phyloP scores from a whole-genome alignment of 768 basidiomycete species.

The Amanita rubescens region DNA sequence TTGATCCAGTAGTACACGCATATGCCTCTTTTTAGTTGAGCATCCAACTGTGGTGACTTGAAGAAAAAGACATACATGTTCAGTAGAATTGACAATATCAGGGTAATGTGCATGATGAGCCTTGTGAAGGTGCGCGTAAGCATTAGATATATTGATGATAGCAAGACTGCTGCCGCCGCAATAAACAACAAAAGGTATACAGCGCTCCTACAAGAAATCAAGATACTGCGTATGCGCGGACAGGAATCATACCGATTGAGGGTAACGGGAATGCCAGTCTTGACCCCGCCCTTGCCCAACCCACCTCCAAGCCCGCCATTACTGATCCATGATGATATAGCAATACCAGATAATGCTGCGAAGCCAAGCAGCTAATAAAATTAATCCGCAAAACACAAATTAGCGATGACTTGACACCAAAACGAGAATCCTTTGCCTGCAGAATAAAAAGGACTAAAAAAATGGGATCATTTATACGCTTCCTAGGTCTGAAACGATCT shows the following conservation, averaged over 20 bases:
- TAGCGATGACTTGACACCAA: neutral
- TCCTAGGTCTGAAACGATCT: slow-evolving; percentile 62
- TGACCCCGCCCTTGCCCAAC: slow-evolving; percentile 48
- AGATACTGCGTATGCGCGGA: neutral
- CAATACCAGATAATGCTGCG: slow-evolving; percentile 58
- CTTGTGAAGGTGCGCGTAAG: slow-evolving; percentile 67
- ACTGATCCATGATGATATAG: slow-evolving; percentile 53
- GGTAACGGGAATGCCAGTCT: slow-evolving; percentile 52
- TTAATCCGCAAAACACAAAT: neutral
- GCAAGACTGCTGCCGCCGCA: slow-evolving; percentile 55
- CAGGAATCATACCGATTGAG: slow-evolving; percentile 48
- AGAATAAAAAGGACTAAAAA: slow-evolving; percentile 67
- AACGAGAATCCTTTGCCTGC: slow-evolving; percentile 35
- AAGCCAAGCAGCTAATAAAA: slow-evolving; percentile 53
- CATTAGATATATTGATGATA: slow-evolving; percentile 63
- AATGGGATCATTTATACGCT: slow-evolving; percentile 63
- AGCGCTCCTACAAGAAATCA: slow-evolving; percentile 45
- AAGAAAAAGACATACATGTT: slow-evolving; percentile 45
- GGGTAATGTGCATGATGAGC: slow-evolving; percentile 70
- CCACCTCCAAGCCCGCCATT: slow-evolving; percentile 69
- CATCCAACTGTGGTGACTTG: neutral
- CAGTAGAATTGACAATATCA: slow-evolving; percentile 51
- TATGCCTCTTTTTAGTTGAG: slow-evolving; percentile 42
- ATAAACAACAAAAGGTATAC: slow-evolving; percentile 73
- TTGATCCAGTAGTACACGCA: slow-evolving; percentile 72